Evolutionary conservation across 257 asterid genomes (phyloP), one percentile per base, ranked within the genome.

Genomic region (Ballota nigra): DNA sequence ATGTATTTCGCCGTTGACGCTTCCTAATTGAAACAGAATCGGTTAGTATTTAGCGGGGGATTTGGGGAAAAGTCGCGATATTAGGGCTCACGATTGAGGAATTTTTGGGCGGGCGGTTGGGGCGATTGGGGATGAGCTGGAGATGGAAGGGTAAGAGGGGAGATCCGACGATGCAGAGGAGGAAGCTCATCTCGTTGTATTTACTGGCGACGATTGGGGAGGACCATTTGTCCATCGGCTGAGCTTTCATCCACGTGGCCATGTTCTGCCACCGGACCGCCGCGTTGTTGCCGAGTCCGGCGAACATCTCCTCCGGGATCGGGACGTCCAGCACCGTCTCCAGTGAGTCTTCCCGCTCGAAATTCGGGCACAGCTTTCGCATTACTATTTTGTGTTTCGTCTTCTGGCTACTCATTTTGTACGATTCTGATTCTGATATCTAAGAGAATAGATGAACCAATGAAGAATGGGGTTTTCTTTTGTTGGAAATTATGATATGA

Each of bases 231-330:
- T 93, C 97, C 3, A 85, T 49, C 0, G 97, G 86, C 49, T 93
- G 98, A 4, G 97, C 97, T 72, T 86, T 88, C 97, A 91, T 91
- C 98, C 97, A 92, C 10, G 96, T 85, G 3, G 97, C 80, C 98
- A 93, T 88, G 28, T 86, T 88, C 82, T 91, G 97, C 96, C 97
- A 93, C n/a, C 98, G 76, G 64, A 87, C 65, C 1, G 96, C 94
- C 29, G 82, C 83, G 64, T 79, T 88, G 38, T 68, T 88, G 0
- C 98, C 97, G 77, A 91, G 75, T 10, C 84, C 83, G 9, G 83
- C 34, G 71, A 93, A 93, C 95, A 93, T 88, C 80, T 93, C 97
- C 82, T 93, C 98, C 19, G 97, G 97, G 15, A 93, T 81, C 16
- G 98, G 97, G 7, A 89, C 96, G 86, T 93, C 98, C 47, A 93